A percentile compares a stretch with the other conserved stretches of the same genome.
Evolutionary conservation across 345 rosid species (phyloP).

Genomic region (Sisymbrium altissimum): DNA sequence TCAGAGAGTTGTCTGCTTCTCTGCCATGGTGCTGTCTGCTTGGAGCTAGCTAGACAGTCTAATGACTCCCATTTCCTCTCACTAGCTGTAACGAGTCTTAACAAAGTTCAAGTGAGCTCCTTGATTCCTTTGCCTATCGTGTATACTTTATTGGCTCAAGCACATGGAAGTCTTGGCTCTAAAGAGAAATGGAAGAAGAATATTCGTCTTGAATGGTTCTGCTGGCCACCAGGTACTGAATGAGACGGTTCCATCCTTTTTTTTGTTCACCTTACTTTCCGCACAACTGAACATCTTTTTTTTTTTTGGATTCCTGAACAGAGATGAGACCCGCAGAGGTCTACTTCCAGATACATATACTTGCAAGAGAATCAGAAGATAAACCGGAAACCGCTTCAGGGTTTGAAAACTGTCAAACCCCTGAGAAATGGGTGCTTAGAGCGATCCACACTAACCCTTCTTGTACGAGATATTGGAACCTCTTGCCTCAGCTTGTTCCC

Average conservation of each 20-base stretch:
- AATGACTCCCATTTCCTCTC: slow-evolving; percentile 52
- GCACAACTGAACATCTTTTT: neutral
- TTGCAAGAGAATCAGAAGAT: slow-evolving; percentile 48
- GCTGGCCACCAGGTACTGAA: slow-evolving; percentile 87
- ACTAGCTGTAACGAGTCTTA: slow-evolving; percentile 60
- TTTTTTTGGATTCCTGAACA: slow-evolving; percentile 26
- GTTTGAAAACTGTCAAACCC: slow-evolving; percentile 59
- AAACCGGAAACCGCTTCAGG: slow-evolving; percentile 35
- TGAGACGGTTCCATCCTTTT: neutral
- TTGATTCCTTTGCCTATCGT: slow-evolving; percentile 58
- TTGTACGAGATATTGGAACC: slow-evolving; percentile 72
- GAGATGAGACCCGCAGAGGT: slow-evolving; percentile 93
- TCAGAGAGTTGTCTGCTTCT: slow-evolving; percentile 69
- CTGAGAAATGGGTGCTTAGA: slow-evolving; percentile 75
- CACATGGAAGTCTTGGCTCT: slow-evolving; percentile 83
- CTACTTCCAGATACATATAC: slow-evolving; percentile 88
- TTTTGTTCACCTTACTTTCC: neutral
- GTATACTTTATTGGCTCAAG: slow-evolving; percentile 75
- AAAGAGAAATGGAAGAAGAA: slow-evolving; percentile 71
- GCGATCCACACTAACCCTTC: slow-evolving; percentile 89
- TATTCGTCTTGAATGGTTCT: slow-evolving; percentile 79
- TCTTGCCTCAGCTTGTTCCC: slow-evolving; percentile 49
- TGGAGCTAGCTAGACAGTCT: slow-evolving; percentile 70
- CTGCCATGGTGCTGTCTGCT: slow-evolving; percentile 71
- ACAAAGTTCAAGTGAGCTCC: slow-evolving; percentile 48